phyloP scores from a whole-genome alignment of 2,329 filamentous ascomycete species.

The Colletotrichum australisinense region DNA sequence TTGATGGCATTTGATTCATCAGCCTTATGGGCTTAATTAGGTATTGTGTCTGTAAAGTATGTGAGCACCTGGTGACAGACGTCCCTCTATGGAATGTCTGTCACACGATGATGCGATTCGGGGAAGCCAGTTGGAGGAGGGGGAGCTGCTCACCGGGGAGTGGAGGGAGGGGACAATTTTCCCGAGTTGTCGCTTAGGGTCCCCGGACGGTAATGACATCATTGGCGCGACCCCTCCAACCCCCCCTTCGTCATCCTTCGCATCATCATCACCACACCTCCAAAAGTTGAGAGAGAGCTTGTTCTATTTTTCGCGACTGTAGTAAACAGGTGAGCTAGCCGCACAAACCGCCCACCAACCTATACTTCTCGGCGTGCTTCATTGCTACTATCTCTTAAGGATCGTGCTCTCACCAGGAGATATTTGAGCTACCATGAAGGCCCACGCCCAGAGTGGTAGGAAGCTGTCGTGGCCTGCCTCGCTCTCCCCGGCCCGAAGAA shows the following conservation, averaged over 20 bases:
- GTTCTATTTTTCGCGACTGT: not conserved
- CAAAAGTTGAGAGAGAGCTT: not conserved
- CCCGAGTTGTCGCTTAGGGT: constrained; percentile 3
- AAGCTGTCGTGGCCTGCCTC: not conserved
- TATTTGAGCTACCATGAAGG: not conserved
- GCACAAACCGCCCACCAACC: not conserved
- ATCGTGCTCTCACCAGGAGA: not conserved
- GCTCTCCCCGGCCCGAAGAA: not conserved
- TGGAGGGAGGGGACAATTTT: constrained; percentile 3
- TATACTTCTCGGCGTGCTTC: constrained; percentile 3
- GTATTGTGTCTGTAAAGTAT: not conserved
- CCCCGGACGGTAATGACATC: constrained; percentile 31
- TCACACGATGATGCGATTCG: not conserved
- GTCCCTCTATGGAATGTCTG: not conserved
- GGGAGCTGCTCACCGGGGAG: too few species aligned
- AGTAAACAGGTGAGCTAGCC: not conserved
- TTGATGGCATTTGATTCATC: not conserved
- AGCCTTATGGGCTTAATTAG: not conserved
- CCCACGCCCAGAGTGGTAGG: not conserved
- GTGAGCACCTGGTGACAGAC: not conserved
- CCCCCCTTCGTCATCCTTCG: constrained; percentile 26
- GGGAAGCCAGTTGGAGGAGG: not conserved
- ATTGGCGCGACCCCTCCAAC: constrained; percentile 28
- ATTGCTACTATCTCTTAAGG: not conserved
- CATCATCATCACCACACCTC: constrained; percentile 31